A percentile compares a stretch with the other conserved stretches of the same genome.
Evolutionary conservation across 768 basidiomycete genomes (phyloP).

Genomic region (Phlebiopsis gigantea): DNA sequence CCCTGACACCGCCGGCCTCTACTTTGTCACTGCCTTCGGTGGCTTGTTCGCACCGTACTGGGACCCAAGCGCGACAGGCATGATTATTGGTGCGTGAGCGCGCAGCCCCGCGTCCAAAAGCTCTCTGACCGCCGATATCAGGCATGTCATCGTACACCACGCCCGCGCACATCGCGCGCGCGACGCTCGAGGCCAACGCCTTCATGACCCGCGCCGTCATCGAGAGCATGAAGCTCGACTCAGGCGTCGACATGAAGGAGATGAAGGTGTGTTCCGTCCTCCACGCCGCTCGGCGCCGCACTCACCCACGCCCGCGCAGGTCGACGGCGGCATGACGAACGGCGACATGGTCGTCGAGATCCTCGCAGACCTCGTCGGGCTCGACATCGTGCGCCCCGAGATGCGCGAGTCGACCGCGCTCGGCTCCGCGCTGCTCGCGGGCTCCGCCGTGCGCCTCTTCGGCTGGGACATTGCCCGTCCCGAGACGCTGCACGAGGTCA

Average conservation of each 20-base stretch:
- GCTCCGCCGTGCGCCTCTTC: constrained; percentile 78
- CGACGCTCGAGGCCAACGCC: constrained; percentile 93
- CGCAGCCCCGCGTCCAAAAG: background rate
- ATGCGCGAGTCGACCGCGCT: constrained; percentile 99
- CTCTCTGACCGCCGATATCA: constrained; percentile 19
- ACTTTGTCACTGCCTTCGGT: constrained; percentile 95
- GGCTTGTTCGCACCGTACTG: constrained; percentile 97
- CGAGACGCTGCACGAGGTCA: constrained; percentile 79
- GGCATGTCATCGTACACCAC: constrained; percentile 85
- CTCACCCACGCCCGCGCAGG: constrained; percentile 28
- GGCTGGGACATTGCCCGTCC: constrained; percentile 90
- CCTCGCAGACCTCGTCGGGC: constrained; percentile 86
- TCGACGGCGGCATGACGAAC: constrained; percentile 99
- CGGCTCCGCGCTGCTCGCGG: constrained; percentile 92
- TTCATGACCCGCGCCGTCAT: constrained; percentile 95
- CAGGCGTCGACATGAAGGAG: constrained; percentile 69
- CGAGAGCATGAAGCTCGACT: constrained; percentile 92
- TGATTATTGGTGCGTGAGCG: constrained; percentile 61
- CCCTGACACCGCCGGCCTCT: constrained; percentile 79
- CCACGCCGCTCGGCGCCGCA: background rate
- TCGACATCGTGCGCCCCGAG: constrained; percentile 85
- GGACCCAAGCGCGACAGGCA: constrained; percentile 88
- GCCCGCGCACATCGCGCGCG: constrained; percentile 89
- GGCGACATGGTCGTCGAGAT: constrained; percentile 85
- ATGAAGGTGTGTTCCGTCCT: constrained; percentile 43